Conservation (phyloP, 2,329 filamentous ascomycete genomes). For the Colletotrichum salicis region DNA sequence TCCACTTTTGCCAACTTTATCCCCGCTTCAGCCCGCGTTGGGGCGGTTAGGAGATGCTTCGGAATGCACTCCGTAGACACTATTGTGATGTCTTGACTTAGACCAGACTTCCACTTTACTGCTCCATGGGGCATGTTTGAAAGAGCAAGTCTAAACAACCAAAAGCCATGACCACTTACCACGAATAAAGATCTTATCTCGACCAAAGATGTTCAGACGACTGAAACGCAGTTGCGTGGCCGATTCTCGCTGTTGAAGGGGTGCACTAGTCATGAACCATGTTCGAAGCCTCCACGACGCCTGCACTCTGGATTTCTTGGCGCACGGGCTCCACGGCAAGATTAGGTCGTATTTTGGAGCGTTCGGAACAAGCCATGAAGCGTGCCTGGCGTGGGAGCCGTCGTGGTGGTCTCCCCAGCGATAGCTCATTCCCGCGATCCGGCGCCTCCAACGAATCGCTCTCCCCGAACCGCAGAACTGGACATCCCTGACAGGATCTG, state of each 20-base stretch:
- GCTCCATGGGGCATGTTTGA: not conserved
- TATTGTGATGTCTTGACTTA: not conserved
- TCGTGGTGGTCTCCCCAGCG: not conserved
- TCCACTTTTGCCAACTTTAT: conserved; percentile 31
- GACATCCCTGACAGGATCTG: conserved; percentile 20
- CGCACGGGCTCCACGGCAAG: conserved; percentile 16
- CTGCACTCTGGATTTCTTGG: conserved; percentile 10
- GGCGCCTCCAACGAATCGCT: conserved; percentile 11
- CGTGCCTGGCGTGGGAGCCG: not conserved
- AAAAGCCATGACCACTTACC: not conserved
- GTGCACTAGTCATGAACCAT: conserved; percentile 33
- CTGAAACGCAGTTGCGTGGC: not conserved
- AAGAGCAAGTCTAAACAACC: not conserved
- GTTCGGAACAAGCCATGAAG: not conserved
- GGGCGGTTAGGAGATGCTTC: not conserved
- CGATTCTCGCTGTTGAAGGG: not conserved
- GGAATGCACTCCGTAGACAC: not conserved
- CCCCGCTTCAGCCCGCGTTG: conserved; percentile 13
- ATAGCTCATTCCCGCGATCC: conserved; percentile 2
- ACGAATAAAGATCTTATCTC: not conserved
- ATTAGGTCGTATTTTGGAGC: conserved; percentile 25
- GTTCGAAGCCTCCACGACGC: conserved; percentile 7
- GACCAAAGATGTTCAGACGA: not conserved
- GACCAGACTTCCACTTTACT: not conserved
- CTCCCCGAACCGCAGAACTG: conserved; percentile 6